Conservation (phyloP, 2,329 filamentous ascomycete species). For the Pleomassaria siparia region DNA sequence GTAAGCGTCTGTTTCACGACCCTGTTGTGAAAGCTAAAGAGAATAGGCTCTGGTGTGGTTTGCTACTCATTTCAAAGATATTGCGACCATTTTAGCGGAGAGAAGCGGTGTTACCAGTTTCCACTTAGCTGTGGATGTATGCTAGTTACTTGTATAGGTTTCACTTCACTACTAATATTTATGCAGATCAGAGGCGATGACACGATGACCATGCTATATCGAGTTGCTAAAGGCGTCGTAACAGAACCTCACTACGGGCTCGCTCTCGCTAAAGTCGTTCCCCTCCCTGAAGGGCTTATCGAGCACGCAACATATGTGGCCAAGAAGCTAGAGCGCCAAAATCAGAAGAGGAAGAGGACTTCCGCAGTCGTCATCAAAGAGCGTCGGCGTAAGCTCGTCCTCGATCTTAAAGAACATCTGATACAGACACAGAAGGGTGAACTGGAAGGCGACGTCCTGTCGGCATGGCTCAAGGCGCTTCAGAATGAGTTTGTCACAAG, state of each 20-base stretch:
- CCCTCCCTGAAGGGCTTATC: slow-evolving; percentile 69
- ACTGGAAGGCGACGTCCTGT: slow-evolving; percentile 65
- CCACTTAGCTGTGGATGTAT: slow-evolving; percentile 73
- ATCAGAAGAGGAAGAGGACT: slow-evolving; percentile 59
- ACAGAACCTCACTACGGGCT: slow-evolving; percentile 79
- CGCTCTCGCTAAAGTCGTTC: slow-evolving; percentile 73
- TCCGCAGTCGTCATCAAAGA: slow-evolving; percentile 61
- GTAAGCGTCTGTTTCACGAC: slow-evolving; percentile 11
- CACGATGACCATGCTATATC: slow-evolving; percentile 86
- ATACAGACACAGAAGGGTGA: slow-evolving; percentile 65
- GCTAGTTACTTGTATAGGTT: slow-evolving; percentile 17
- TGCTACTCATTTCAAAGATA: slow-evolving; percentile 85
- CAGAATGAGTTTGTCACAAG: slow-evolving; percentile 73
- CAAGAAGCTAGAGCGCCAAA: slow-evolving; percentile 59
- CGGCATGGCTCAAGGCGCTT: slow-evolving; percentile 64
- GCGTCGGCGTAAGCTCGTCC: slow-evolving; percentile 70
- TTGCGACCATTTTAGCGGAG: slow-evolving; percentile 74
- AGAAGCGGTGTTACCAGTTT: slow-evolving; percentile 79
- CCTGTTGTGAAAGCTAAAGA: slow-evolving; percentile 3
- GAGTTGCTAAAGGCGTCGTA: slow-evolving; percentile 70
- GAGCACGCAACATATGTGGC: slow-evolving; percentile 69
- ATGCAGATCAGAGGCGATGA: slow-evolving; percentile 49
- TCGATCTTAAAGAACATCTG: slow-evolving; percentile 73
- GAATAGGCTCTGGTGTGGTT: slow-evolving; percentile 78
- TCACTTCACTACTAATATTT: slow-evolving; percentile 3